Base-by-base conservation (phyloP, 2,329 filamentous ascomycete species). In the Colletotrichum sp. region DNA sequence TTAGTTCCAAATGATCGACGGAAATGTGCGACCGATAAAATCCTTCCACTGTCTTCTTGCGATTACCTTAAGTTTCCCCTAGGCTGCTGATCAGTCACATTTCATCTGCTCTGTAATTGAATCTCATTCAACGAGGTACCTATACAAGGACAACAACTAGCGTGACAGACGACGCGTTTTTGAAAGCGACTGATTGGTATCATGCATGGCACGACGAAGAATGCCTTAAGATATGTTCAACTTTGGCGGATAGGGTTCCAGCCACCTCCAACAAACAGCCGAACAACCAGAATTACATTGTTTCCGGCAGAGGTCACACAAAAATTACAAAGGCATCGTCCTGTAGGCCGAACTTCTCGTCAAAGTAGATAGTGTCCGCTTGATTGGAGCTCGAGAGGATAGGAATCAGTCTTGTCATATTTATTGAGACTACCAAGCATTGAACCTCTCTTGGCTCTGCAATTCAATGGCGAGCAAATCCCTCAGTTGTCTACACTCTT, bases 121-220 rank as follows among this genome's bases (percentile, higher is more conserved):
- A 26, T 5, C 24, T 26, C 5, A 26, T 26, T 26, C 24, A 26
- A 26, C 24, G 24, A 26, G 24, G 24, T 26, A 26, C n/a, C n/a
- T n/a, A n/a, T 26, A 26, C 24, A 26, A 26, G 24, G 24, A 26
- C 24, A 49, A n/a, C 6, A 21, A 3, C 18, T 18, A 4, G 39
- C 4, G 44, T 12, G 18, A 7, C 3, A 49, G 9, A 13, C 0
- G 44, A 2, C 6, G 0, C 0, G 10, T 13, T 12, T 0, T 2
- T 21, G 0, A 0, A 6, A 21, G 5, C 18, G 0, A 1, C 3
- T 13, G n/a, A 3, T 49, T 0, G 44, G 18, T 4, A 4, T 49
- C 0, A 3, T 10, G 44, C 44, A 4, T 49, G 10, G 0, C 7
- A 49, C 3, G 3, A 49, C 10, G 10, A 2, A 49, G 10, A 13